phyloP scores from a whole-genome alignment of 352 stramenopile species.

The Phytophthora hybrid region DNA sequence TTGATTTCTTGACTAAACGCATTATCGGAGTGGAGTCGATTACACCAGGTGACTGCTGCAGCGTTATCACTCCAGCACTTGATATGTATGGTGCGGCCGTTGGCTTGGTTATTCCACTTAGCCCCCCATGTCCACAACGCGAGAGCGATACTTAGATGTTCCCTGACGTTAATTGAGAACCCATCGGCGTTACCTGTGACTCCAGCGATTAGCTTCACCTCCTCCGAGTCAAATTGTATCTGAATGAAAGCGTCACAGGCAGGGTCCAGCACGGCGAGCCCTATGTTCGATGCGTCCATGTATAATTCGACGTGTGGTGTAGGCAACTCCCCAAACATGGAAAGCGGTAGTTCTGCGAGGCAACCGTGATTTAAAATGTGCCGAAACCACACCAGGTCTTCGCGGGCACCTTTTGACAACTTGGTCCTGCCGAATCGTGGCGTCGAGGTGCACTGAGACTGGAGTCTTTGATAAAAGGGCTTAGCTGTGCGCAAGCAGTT shows the following conservation, averaged over 20 bases:
- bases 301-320: slow-evolving; percentile 8
- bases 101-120: neutral
- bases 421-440: slow-evolving; percentile 7
- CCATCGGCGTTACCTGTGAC: no score
- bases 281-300: no score
- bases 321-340: slow-evolving; percentile 9
- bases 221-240: no score
- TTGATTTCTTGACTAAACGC: slow-evolving; percentile 47
- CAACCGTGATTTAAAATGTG: slow-evolving; percentile 14
- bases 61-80: slow-evolving; percentile 44
- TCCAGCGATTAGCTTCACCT: no score
- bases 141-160: slow-evolving; percentile 22
- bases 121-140: slow-evolving; percentile 30
- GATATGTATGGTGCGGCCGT: slow-evolving; percentile 2
- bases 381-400: slow-evolving; percentile 5
- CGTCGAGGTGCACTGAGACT: neutral
- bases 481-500: slow-evolving; percentile 11
- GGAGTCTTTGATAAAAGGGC: no score
- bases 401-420: neutral
- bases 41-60: slow-evolving; percentile 24
- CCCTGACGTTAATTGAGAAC: no score
- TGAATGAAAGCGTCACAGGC: no score
- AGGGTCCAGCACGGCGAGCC: no score
- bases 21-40: slow-evolving; percentile 21
- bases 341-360: slow-evolving; percentile 15